Evolutionary conservation across 768 basidiomycete genomes (phyloP), one percentile per base, ranked within the genome.

Genomic region (Piloderma croceum): DNA sequence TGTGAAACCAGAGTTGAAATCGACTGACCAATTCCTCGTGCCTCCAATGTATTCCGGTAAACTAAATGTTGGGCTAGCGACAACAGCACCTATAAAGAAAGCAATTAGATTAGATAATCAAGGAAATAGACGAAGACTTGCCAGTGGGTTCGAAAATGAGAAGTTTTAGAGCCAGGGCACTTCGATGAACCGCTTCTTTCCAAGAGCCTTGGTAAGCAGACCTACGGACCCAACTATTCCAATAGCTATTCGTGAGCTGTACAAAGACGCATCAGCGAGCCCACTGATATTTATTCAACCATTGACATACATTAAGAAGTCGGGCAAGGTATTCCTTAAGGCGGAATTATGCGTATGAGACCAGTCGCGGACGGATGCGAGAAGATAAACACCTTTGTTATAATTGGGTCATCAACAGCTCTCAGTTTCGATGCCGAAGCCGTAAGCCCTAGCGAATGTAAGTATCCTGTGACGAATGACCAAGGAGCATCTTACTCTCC

Each of bases 61-160:
- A 46, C 88, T 90, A 63, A 98, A 97, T 0, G 93, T 97, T 1
- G 94, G 91, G 47, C 90, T 91, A 0, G 94, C 94, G 6, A 97
- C 84, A 35, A 96, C 85, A 2, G 93, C 92, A 18, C 92, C 90
- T 70, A 56, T 41, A 20, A 47, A 41, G 41, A 38, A 13, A n/a
- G 32, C 21, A 36, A 22, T n/a, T 36, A 24, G 23, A 41, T 44
- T 9, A 10, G 23, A 39, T 31, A 22, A 33, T 21, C 15, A n/a
- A 36, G 34, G 32, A n/a, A 24, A 18, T n/a, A 15, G 41, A 10
- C 38, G 21, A 23, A 34, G 25, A 38, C 32, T 5, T 31, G 77
- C 84, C 86, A 2, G 89, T 96, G 2, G 91, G 92, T 56, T 94
- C 92, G 53, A 77, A 97, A 33, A 92, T 91, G 45, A 97, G 70